These are phyloP conservation scores for Osmozyma mogii DNA, from an alignment of 805 yeast species.

Conservation along the genomic window DNA sequence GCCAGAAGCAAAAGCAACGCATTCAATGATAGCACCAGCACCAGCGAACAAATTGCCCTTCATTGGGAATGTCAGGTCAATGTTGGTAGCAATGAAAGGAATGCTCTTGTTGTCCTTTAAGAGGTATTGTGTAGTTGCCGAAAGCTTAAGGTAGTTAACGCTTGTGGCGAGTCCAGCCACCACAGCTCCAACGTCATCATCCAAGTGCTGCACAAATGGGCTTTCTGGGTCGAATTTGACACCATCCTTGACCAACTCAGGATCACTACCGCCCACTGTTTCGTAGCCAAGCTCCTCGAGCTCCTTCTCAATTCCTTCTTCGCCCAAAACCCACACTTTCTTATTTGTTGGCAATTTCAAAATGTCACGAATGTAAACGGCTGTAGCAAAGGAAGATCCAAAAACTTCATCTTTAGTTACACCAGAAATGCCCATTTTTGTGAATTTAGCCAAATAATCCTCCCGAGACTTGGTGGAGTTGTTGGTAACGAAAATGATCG, in stretches of 20 bases:
- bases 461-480: slow-evolving; percentile 86
- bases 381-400: slow-evolving; percentile 88
- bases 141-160: slow-evolving; percentile 74
- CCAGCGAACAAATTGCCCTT: slow-evolving; percentile 85
- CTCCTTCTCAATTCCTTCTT: slow-evolving; percentile 77
- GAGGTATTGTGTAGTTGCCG: slow-evolving; percentile 76
- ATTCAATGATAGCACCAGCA: slow-evolving; percentile 85
- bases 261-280: slow-evolving; percentile 80
- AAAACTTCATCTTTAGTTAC: slow-evolving; percentile 63
- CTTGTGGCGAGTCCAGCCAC: slow-evolving; percentile 78
- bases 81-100: slow-evolving; percentile 85
- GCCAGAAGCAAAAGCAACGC: slow-evolving; percentile 68
- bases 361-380: slow-evolving; percentile 74
- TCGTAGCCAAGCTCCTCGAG: slow-evolving; percentile 64
- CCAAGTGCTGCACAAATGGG: slow-evolving; percentile 48
- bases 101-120: slow-evolving; percentile 47
- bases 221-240: slow-evolving; percentile 50
- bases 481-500: slow-evolving; percentile 85
- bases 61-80: slow-evolving; percentile 90
- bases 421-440: slow-evolving; percentile 44
- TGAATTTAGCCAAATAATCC: slow-evolving; percentile 71
- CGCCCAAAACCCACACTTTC: slow-evolving; percentile 89
- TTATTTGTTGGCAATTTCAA: slow-evolving; percentile 62
- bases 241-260: slow-evolving; percentile 37
- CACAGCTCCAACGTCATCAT: slow-evolving; percentile 76